Percentiles rank a stretch among this genome's conserved stretches.
phyloP scores from a whole-genome alignment of 257 asterid genomes.

The Nicotiana knightiana region DNA sequence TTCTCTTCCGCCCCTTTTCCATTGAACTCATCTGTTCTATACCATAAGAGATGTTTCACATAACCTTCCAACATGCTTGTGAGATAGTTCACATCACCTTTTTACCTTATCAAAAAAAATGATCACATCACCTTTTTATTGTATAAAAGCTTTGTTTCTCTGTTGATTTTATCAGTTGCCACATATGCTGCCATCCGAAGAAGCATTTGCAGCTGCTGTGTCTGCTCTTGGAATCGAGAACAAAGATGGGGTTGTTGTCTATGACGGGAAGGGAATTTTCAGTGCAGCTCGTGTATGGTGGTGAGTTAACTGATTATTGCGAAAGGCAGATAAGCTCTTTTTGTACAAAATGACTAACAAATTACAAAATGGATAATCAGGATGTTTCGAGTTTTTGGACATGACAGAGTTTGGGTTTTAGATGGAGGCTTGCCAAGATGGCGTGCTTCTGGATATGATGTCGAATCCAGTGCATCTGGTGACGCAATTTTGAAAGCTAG shows the following conservation, averaged over 20 bases:
- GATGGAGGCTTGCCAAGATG: slow-evolving; percentile 95
- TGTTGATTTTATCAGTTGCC: slow-evolving; percentile 61
- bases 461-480: slow-evolving; percentile 95
- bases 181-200: slow-evolving; percentile 97
- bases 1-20: neutral
- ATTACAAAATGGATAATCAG: slow-evolving; percentile 36
- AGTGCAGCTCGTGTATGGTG: slow-evolving; percentile 99
- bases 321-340: neutral
- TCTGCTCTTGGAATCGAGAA: slow-evolving; percentile 95
- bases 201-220: slow-evolving; percentile 96
- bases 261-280: slow-evolving; percentile 97
- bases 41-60: neutral
- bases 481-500: slow-evolving; percentile 95
- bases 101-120: too few species aligned
- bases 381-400: slow-evolving; percentile 99
- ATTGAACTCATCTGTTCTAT: neutral
- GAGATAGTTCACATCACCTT: neutral
- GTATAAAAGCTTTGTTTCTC: neutral
- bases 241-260: slow-evolving; percentile 81
- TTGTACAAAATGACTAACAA: neutral
- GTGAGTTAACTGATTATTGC: slow-evolving; percentile 34
- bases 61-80: neutral
- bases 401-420: slow-evolving; percentile 86
- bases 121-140: neutral
- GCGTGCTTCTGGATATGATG: slow-evolving; percentile 83